Evolutionary conservation across 106 monocot species (phyloP).

Genomic region (Dendrobium officinale): DNA sequence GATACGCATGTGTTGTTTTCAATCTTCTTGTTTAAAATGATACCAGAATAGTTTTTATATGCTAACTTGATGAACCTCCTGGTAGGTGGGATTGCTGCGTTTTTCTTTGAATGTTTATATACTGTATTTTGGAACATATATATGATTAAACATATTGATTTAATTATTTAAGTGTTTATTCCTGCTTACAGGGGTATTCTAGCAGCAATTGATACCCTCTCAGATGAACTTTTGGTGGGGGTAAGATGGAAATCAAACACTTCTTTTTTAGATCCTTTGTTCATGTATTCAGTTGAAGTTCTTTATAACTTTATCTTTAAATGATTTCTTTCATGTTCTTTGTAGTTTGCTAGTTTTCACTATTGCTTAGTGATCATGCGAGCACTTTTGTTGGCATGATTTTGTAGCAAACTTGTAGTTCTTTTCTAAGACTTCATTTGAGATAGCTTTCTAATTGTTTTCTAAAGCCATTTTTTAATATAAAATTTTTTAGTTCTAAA

Average conservation of each 20-base stretch:
- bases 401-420: not conserved
- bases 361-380: not conserved
- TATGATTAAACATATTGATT: not conserved
- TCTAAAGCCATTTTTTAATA: no score
- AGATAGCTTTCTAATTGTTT: no score
- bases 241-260: constrained; percentile 34
- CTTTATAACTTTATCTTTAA: not conserved
- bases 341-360: not conserved
- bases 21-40: not conserved
- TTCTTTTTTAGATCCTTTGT: constrained; percentile 2
- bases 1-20: not conserved
- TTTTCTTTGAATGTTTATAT: not conserved
- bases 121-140: not conserved
- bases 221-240: constrained; percentile 71
- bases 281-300: not conserved
- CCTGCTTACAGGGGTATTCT: constrained; percentile 72
- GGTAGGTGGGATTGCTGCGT: not conserved
- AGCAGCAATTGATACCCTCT: constrained; percentile 82
- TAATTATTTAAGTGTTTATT: not conserved
- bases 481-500: no score
- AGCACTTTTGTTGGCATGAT: not conserved
- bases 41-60: not conserved
- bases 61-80: not conserved
- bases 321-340: not conserved
- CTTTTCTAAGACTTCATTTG: not conserved